Conservation (phyloP, 2,329 filamentous ascomycete genomes). For the Sclerotinia trifoliorum region DNA sequence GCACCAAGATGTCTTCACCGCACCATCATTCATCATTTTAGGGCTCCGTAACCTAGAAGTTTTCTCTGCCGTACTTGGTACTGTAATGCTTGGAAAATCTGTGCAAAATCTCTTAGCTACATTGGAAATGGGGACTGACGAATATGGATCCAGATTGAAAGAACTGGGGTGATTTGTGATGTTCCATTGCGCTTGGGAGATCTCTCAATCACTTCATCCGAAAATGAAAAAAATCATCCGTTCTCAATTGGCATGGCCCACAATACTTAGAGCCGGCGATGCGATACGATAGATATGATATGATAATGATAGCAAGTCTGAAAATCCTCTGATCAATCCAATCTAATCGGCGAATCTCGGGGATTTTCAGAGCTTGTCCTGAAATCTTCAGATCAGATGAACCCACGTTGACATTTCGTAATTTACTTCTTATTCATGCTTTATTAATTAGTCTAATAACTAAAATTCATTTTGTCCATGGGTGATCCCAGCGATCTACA, state of each 20-base stretch:
- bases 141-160: background rate
- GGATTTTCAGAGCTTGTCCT: conserved; percentile 5
- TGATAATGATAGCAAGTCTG: background rate
- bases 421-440: conserved; percentile 15
- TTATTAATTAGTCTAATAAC: background rate
- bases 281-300: background rate
- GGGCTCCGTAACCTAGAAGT: background rate
- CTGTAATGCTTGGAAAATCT: conserved; percentile 13
- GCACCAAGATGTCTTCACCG: conserved; percentile 19
- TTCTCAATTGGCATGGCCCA: background rate
- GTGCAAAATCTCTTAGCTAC: conserved; percentile 5
- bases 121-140: background rate
- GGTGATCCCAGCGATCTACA: background rate
- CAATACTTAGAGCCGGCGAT: conserved; percentile 7
- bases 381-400: conserved; percentile 6
- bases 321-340: conserved; percentile 11
- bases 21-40: conserved; percentile 7
- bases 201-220: conserved; percentile 4
- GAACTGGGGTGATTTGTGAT: background rate
- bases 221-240: background rate
- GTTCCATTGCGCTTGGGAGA: conserved; percentile 1
- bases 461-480: background rate
- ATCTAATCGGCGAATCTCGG: conserved; percentile 15
- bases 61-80: conserved; percentile 1
- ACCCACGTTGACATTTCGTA: conserved; percentile 11